A percentile compares a stretch with the other conserved stretches of the same genome.
Evolutionary conservation across 2,329 filamentous ascomycete species (phyloP).

Genomic region (Trichothecium sympodiale): DNA sequence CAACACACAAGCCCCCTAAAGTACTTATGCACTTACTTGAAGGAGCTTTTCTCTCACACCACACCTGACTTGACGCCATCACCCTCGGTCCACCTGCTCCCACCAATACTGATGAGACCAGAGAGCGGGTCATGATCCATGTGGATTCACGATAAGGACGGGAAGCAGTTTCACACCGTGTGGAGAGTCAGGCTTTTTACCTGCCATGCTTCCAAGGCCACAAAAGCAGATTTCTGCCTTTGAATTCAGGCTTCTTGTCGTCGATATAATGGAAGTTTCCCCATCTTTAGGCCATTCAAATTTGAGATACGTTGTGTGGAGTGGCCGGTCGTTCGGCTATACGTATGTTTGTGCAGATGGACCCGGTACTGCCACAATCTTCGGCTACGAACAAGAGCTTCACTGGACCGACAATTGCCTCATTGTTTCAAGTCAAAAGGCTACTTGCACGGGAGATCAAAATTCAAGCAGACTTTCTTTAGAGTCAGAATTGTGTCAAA

Average conservation of each 20-base stretch:
- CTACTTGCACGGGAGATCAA: no score
- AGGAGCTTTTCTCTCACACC: no score
- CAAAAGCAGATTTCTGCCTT: slow-evolving; percentile 13
- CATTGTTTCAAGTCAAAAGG: no score
- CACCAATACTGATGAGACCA: no score
- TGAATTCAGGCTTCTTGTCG: slow-evolving; percentile 12
- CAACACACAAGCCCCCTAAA: no score
- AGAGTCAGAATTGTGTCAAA: not conserved
- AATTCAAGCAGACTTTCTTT: not conserved
- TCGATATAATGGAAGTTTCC: no score
- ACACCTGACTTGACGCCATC: no score
- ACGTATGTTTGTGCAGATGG: not conserved
- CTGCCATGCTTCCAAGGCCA: slow-evolving; percentile 3
- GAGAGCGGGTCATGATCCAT: not conserved
- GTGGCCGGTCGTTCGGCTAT: not conserved
- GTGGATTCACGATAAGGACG: slow-evolving; percentile 8
- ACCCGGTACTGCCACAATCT: not conserved
- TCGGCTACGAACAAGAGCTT: not conserved
- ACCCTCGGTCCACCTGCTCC: no score
- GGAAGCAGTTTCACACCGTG: slow-evolving; percentile 20
- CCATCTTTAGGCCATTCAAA: no score
- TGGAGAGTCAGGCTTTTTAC: slow-evolving; percentile 10
- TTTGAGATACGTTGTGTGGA: no score
- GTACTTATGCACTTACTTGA: no score
- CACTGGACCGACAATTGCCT: slow-evolving; percentile 1